These are phyloP conservation scores for Xylaria sp. DNA, from an alignment of 2,329 filamentous ascomycete species.

Conservation along the genomic window DNA sequence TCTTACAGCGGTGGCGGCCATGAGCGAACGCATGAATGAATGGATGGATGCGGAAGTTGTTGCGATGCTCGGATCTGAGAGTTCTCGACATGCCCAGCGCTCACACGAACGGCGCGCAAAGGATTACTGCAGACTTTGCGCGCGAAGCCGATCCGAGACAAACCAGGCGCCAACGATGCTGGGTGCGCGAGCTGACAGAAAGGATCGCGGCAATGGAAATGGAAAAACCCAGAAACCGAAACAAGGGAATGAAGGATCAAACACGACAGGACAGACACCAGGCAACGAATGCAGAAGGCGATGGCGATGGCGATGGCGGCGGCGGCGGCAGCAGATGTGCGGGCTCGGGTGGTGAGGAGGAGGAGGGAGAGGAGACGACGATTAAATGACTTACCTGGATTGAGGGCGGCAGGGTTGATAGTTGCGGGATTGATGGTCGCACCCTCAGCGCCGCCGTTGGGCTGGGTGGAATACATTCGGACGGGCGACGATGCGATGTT, in stretches of 20 bases:
- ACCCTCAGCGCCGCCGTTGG: conserved; percentile 82
- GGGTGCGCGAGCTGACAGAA: conserved; percentile 13
- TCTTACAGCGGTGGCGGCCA: conserved; percentile 29
- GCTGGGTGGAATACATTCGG: conserved; percentile 70
- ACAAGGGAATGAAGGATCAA: conserved; percentile 7
- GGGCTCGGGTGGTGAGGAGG: not conserved
- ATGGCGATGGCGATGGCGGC: not conserved
- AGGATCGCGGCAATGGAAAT: not conserved
- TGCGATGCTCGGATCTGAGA: conserved; percentile 13
- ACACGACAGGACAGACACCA: conserved; percentile 33
- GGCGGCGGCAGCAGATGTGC: too few relatives aligned
- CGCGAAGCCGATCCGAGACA: conserved; percentile 32
- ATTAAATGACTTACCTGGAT: conserved; percentile 68
- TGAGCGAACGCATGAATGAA: not conserved
- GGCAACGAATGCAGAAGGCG: conserved; percentile 28
- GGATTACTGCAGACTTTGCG: conserved; percentile 37
- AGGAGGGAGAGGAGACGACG: conserved; percentile 2
- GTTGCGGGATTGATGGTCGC: conserved; percentile 92
- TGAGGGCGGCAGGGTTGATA: conserved; percentile 70
- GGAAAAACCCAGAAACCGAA: not conserved
- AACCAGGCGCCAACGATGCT: conserved; percentile 10
- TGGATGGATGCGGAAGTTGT: not conserved
- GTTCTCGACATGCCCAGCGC: conserved; percentile 20
- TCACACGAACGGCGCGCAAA: conserved; percentile 38
- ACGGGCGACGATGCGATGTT: conserved; percentile 57